A percentile compares a stretch with the other conserved stretches of the same genome.
phyloP scores from a whole-genome alignment of 306 rosid genomes.

The Biancaea sappan region DNA sequence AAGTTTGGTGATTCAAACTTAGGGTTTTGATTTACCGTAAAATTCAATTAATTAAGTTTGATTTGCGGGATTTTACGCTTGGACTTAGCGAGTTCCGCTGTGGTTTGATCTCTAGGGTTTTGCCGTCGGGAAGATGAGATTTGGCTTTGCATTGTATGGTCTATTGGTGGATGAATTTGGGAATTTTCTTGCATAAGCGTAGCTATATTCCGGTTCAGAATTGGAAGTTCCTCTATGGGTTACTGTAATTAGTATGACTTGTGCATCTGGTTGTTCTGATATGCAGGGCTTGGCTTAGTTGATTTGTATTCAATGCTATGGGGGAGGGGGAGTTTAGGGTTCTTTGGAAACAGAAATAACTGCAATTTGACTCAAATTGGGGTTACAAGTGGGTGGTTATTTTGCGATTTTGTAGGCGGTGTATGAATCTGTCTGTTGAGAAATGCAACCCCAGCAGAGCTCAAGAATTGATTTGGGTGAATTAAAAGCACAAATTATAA shows the following conservation, averaged over 20 bases:
- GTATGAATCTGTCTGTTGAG: constrained; percentile 70
- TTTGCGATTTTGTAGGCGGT: constrained; percentile 51
- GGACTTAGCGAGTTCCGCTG: constrained; percentile 45
- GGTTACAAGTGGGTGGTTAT: constrained; percentile 46
- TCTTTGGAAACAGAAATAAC: constrained; percentile 54
- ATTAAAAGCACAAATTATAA: constrained; percentile 73
- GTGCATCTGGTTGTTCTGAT: constrained; percentile 34
- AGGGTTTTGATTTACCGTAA: constrained; percentile 69
- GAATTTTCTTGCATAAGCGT: constrained; percentile 42
- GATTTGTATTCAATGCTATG: constrained; percentile 49
- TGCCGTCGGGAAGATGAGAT: constrained; percentile 61
- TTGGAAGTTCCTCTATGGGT: constrained; percentile 40
- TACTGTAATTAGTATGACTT: constrained; percentile 39
- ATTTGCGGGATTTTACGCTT: constrained; percentile 29
- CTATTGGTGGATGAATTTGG: constrained; percentile 45
- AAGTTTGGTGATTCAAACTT: constrained; percentile 48
- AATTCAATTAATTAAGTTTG: constrained; percentile 43
- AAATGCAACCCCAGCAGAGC: constrained; percentile 89
- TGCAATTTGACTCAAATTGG: constrained; percentile 45
- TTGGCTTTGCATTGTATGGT: constrained; percentile 64
- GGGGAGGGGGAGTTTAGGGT: constrained; percentile 51
- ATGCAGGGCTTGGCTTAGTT: constrained; percentile 36
- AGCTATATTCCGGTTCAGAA: constrained; percentile 36
- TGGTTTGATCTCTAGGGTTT: constrained; percentile 92
- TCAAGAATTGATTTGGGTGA: constrained; percentile 92